Base-by-base conservation (phyloP, 2,329 filamentous ascomycete species). In the Salinomyces thailandicus region DNA sequence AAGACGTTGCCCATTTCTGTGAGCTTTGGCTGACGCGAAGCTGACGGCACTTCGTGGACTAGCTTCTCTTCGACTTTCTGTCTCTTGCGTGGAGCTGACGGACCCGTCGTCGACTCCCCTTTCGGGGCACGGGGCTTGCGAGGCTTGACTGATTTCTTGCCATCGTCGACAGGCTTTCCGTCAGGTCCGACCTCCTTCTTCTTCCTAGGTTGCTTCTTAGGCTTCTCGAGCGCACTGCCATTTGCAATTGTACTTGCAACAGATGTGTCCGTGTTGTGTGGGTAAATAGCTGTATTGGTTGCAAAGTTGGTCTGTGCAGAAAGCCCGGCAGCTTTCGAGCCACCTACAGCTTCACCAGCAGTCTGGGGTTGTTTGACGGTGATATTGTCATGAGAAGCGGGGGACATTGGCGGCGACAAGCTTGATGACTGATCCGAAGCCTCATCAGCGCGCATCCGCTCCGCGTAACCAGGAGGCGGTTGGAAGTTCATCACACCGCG, bases 51-150 rank as follows among this genome's bases (percentile, higher is more conserved):
- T 39, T 47, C 45, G 41, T 50, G 30, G 38, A 52, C 38, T 31
- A 47, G 42, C 42, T 56, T 49, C 33, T 53, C 60, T 38, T 62
- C 62, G 30, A 57, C 50, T 49, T 60, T 60, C 52, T 64, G 56
- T 49, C 65, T 64, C 59, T 68, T 76, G 48, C 72, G 69, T 41
- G 68, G 57, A 31, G 56, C 51, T 19, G 61, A 40, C 30, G 50
- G 13, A 13, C 13, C 17, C 9, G 35, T 56, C 3, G 59, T 53
- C 22, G 54, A 55, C 46, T 53, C 54, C 38, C 73, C 52, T 69
- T 81, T 51, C 33, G 62, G 58, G 37, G 63, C 62, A 18, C 57
- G 53, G 13, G 62, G 55, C 49, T 66, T 68, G 39, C 67, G 59
- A 24, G 63, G 51, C 48, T 65, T 67, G 45, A 62, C 59, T 2